Evolutionary conservation across 2,329 filamentous ascomycete species (phyloP).

Genomic region (Cercospora sojina): DNA sequence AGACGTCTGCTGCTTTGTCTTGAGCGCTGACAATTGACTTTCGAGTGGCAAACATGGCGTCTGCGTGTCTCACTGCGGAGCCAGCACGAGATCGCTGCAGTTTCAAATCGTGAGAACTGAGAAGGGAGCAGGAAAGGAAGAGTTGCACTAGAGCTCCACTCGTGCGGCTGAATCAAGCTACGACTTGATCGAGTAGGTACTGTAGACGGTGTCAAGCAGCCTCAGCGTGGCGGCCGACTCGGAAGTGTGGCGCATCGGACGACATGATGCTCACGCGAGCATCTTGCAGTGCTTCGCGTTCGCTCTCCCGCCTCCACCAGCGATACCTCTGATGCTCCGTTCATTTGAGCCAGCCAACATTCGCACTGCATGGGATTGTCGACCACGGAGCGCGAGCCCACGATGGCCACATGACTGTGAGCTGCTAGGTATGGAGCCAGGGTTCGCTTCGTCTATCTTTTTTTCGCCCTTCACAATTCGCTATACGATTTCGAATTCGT

Average conservation of each 20-base stretch:
- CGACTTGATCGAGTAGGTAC: not conserved
- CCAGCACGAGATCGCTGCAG: not conserved
- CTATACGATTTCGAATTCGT: constrained; percentile 78
- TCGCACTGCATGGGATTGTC: not conserved
- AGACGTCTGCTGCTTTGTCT: not conserved
- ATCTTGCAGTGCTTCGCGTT: not conserved
- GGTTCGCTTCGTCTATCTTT: not conserved
- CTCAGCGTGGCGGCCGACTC: not conserved
- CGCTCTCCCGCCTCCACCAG: not conserved
- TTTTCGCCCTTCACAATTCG: not conserved
- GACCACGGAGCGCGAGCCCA: not conserved
- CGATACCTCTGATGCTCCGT: not conserved
- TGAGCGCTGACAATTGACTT: not conserved
- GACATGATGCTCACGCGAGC: not conserved
- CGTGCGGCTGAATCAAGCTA: not conserved
- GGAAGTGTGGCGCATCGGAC: not conserved
- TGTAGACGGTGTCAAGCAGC: not conserved
- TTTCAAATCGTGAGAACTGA: not conserved
- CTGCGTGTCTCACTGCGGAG: not conserved
- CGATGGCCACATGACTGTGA: not conserved
- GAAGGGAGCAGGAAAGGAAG: not conserved
- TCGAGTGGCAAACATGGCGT: not conserved
- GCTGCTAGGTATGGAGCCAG: not conserved
- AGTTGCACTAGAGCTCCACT: not conserved
- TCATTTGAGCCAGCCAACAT: not conserved